Conservation (phyloP, 1,284 basidiomycete species). For the Filobasidium uniguttulatum region DNA sequence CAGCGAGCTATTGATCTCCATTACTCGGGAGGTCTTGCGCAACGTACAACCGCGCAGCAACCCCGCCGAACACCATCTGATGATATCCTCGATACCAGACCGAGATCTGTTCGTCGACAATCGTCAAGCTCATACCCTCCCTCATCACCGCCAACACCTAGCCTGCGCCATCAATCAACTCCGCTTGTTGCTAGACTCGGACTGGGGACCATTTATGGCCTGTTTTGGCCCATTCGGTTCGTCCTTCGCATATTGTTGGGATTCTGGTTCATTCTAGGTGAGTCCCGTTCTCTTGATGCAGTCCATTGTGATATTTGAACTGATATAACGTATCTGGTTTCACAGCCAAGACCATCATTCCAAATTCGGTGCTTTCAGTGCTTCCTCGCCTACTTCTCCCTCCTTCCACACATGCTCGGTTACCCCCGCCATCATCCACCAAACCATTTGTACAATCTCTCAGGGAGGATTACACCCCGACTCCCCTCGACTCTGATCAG, state of each 20-base stretch:
- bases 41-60: conserved; percentile 8
- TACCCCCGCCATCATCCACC: conserved; percentile 15
- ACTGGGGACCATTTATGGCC: conserved; percentile 23
- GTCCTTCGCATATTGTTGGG: conserved; percentile 26
- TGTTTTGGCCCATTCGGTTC: conserved; percentile 26
- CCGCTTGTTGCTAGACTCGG: conserved; percentile 18
- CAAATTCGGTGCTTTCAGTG: conserved; percentile 28
- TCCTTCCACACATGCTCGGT: conserved; percentile 17
- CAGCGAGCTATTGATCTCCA: not conserved
- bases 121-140: conserved; percentile 3
- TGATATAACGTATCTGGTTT: not conserved
- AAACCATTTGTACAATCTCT: conserved; percentile 8
- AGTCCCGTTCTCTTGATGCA: conserved; percentile 10
- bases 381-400: conserved; percentile 33
- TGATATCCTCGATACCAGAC: too few species aligned
- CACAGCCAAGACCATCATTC: conserved; percentile 31
- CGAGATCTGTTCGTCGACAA: conserved; percentile 11
- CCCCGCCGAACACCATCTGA: conserved; percentile 17
- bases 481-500: not conserved
- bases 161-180: conserved; percentile 8
- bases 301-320: not conserved
- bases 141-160: not conserved
- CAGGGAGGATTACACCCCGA: conserved; percentile 3
- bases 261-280: conserved; percentile 35
- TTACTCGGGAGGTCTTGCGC: not conserved